phyloP scores from a whole-genome alignment of 2,329 filamentous ascomycete genomes.

The Exophiala spinifera region DNA sequence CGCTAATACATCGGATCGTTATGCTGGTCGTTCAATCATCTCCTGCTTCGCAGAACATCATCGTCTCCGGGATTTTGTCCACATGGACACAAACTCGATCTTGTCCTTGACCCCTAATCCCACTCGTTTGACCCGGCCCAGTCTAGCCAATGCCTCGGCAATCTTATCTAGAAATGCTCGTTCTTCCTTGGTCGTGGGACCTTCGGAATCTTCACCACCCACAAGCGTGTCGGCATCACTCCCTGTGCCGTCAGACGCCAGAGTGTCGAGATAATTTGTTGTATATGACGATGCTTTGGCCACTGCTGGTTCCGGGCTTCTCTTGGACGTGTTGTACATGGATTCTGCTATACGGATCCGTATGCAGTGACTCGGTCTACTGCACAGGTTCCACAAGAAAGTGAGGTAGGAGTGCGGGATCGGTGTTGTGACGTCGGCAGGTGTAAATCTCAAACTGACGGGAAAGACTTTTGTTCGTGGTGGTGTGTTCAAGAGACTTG shows the following conservation, averaged over 20 bases:
- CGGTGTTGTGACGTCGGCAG: slow-evolving; percentile 85
- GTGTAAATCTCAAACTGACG: slow-evolving; percentile 83
- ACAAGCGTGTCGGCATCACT: slow-evolving; percentile 29
- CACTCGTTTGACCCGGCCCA: slow-evolving; percentile 85
- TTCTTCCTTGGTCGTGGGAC: slow-evolving; percentile 54
- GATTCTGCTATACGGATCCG: slow-evolving; percentile 84
- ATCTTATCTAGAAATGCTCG: slow-evolving; percentile 71
- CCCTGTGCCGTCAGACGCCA: slow-evolving; percentile 38
- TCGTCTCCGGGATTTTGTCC: slow-evolving; percentile 47
- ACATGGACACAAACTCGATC: slow-evolving; percentile 72
- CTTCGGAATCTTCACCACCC: slow-evolving; percentile 31
- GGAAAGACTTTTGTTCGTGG: slow-evolving; percentile 77
- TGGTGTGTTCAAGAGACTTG: slow-evolving; percentile 67
- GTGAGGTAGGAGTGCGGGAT: slow-evolving; percentile 68
- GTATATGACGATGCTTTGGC: slow-evolving; percentile 37
- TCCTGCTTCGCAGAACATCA: slow-evolving; percentile 8
- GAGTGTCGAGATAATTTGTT: slow-evolving; percentile 47
- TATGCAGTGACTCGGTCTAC: slow-evolving; percentile 81
- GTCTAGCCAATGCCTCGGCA: slow-evolving; percentile 77
- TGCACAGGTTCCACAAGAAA: slow-evolving; percentile 85
- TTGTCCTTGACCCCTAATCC: slow-evolving; percentile 82
- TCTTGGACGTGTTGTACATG: slow-evolving; percentile 41
- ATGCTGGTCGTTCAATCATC: neutral
- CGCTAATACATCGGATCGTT: neutral
- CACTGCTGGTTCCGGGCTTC: slow-evolving; percentile 1